Conservation (phyloP, 345 rosid genomes). For the Camelina laxa region DNA sequence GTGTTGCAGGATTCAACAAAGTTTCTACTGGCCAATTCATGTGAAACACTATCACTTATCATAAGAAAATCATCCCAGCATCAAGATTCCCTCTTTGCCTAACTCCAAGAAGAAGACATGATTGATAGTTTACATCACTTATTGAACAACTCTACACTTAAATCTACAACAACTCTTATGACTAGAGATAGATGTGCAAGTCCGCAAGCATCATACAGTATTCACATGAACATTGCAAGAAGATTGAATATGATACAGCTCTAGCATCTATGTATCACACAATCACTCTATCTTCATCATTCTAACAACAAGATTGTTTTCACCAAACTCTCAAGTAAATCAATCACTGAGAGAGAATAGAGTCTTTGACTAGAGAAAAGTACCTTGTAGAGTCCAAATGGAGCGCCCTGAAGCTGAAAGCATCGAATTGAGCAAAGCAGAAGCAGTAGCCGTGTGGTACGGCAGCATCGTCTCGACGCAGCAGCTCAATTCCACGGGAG, state of each 20-base stretch:
- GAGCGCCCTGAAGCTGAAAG: conserved; percentile 66
- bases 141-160: neutral
- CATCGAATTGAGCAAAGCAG: conserved; percentile 87
- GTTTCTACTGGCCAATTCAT: conserved; percentile 7
- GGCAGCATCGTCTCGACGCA: conserved; percentile 83
- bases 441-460: conserved; percentile 84
- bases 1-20: conserved; percentile 8
- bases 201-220: neutral
- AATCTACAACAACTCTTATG: neutral
- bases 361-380: neutral
- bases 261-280: neutral
- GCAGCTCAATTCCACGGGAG: conserved; percentile 78
- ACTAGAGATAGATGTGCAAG: neutral
- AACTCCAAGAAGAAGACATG: conserved; percentile 11
- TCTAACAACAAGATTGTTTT: neutral
- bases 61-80: neutral
- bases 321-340: neutral
- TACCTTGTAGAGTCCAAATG: conserved; percentile 76
- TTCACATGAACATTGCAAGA: neutral
- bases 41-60: neutral
- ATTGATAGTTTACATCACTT: conserved; percentile 40
- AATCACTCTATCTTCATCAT: neutral
- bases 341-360: neutral
- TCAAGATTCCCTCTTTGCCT: neutral
- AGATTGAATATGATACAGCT: neutral